phyloP scores from a whole-genome alignment of 2,329 filamentous ascomycete genomes.

The Ceratocystis lukuohia region DNA sequence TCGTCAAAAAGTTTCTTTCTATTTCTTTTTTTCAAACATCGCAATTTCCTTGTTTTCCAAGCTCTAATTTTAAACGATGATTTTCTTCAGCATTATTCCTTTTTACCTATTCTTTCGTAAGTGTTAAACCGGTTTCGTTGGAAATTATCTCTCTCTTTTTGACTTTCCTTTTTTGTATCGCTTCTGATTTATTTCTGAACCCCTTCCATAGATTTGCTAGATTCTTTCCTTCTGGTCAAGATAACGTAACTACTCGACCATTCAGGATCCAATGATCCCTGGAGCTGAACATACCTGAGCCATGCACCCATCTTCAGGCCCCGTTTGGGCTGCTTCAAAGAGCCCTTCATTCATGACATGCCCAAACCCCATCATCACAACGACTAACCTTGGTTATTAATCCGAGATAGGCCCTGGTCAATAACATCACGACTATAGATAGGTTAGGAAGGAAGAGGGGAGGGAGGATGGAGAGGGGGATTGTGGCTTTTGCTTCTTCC shows the following conservation, averaged over 20 bases:
- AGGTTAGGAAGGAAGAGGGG: neutral
- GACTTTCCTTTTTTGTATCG: neutral
- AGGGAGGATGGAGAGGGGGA: neutral
- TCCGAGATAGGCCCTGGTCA: slow-evolving; percentile 1
- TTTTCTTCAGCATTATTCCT: neutral
- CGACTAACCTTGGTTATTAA: neutral
- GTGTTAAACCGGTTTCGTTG: neutral
- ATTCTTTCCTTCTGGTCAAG: neutral
- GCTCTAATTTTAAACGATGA: neutral
- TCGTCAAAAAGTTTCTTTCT: neutral
- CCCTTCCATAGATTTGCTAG: neutral
- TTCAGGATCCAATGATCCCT: slow-evolving; percentile 1
- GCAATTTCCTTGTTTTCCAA: neutral
- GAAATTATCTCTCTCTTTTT: neutral
- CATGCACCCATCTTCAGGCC: neutral
- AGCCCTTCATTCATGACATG: neutral
- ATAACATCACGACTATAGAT: neutral
- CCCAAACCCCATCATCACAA: neutral
- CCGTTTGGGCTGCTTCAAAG: neutral
- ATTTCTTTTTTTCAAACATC: neutral
- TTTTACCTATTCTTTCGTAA: neutral
- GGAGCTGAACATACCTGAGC: neutral
- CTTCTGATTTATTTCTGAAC: neutral
- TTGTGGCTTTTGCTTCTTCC: neutral
- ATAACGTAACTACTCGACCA: neutral